These are phyloP conservation scores for Sideroxylon spinosum DNA, from an alignment of 179 eudicot genomes.

Conservation along the genomic window DNA sequence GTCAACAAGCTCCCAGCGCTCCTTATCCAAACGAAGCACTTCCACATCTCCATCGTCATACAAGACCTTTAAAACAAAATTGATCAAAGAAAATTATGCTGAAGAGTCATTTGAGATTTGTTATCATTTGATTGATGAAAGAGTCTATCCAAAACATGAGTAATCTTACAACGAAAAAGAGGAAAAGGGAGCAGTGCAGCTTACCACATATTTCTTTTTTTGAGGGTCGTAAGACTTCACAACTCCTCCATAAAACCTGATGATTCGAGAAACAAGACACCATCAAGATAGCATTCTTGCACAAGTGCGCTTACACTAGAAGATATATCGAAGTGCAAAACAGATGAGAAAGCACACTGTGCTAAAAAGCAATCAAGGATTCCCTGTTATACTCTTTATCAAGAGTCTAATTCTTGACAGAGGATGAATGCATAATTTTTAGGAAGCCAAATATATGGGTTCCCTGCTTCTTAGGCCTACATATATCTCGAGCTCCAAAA, in stretches of 20 bases:
- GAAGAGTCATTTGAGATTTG: not conserved
- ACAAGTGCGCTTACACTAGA: not conserved
- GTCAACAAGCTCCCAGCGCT: conserved; percentile 75
- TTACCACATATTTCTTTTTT: conserved; percentile 80
- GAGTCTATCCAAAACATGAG: not conserved
- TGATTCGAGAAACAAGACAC: conserved; percentile 15
- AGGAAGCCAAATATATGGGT: not conserved
- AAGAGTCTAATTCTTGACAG: not conserved
- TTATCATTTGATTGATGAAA: not conserved
- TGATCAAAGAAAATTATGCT: not conserved
- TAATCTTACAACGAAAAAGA: not conserved
- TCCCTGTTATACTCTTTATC: not conserved
- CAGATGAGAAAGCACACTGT: not conserved
- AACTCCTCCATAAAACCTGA: conserved; percentile 85
- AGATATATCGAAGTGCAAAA: not conserved
- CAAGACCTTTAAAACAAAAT: conserved; percentile 40
- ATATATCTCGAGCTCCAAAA: not conserved
- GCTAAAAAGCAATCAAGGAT: not conserved
- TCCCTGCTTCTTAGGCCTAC: not conserved
- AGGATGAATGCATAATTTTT: not conserved
- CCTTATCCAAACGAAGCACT: conserved; percentile 73
- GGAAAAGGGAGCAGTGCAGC: conserved; percentile 18
- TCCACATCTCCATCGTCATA: conserved; percentile 93
- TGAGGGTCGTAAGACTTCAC: conserved; percentile 83
- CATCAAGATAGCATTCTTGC: conserved; percentile 8